Conservation (phyloP, 2,329 filamentous ascomycete species). For the Sarocladiaceae sp. region DNA sequence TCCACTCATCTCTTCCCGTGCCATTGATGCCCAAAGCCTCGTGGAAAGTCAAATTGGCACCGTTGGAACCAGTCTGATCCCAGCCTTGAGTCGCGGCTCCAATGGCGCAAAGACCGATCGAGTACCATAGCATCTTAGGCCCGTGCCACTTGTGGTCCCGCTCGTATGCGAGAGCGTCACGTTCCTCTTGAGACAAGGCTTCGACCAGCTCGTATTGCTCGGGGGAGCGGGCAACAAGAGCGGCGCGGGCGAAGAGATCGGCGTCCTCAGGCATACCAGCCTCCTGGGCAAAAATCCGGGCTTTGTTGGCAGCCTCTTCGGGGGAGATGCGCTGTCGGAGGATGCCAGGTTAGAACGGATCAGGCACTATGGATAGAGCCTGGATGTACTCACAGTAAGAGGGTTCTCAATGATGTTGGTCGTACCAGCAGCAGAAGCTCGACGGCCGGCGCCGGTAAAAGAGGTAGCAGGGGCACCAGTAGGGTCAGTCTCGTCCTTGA, state of each 20-base stretch:
- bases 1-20: constrained; percentile 39
- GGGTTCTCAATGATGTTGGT: constrained; percentile 12
- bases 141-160: constrained; percentile 57
- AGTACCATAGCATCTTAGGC: constrained; percentile 35
- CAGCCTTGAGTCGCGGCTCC: constrained; percentile 56
- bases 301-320: constrained; percentile 29
- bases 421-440: constrained; percentile 6
- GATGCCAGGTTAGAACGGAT: too few relatives aligned
- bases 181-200: constrained; percentile 27
- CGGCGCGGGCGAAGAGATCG: constrained; percentile 33
- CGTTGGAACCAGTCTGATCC: constrained; percentile 61
- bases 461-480: neutral
- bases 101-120: constrained; percentile 51
- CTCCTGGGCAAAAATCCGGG: constrained; percentile 44
- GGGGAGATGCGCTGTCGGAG: constrained; percentile 19
- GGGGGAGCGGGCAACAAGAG: constrained; percentile 29
- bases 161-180: constrained; percentile 34
- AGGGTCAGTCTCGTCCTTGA: constrained; percentile 4
- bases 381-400: constrained; percentile 7
- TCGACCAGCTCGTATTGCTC: constrained; percentile 20
- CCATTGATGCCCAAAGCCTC: constrained; percentile 31
- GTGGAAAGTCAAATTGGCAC: constrained; percentile 58
- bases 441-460: constrained; percentile 4
- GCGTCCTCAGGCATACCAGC: constrained; percentile 45
- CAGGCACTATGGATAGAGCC: neutral